Conservation (phyloP, 805 yeast species). For the Starmerella stigmatis region DNA sequence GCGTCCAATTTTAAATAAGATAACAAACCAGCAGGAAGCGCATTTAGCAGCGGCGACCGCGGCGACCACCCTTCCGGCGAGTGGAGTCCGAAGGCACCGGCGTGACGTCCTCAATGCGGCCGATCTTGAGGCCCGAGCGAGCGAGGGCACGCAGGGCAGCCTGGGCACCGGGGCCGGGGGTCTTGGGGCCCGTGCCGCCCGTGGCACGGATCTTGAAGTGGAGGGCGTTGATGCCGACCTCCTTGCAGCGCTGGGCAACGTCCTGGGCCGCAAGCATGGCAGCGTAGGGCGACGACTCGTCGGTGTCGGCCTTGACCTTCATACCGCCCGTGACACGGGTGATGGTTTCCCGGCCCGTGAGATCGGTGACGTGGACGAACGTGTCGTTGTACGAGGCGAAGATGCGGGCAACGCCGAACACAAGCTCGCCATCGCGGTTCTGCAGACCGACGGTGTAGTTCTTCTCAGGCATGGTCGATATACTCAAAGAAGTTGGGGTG, state of each 20-base stretch:
- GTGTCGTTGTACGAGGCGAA: constrained; percentile 99
- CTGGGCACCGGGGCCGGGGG: constrained; percentile 99
- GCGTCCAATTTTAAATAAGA: constrained; percentile 19
- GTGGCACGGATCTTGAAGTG: constrained; percentile 99
- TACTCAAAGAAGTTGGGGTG: constrained; percentile 10
- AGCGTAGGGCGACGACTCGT: constrained; percentile 99
- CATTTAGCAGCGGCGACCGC: constrained; percentile 96
- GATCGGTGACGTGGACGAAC: constrained; percentile 98
- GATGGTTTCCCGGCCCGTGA: constrained; percentile 99
- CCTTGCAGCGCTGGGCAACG: constrained; percentile 97
- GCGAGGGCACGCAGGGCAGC: constrained; percentile 98
- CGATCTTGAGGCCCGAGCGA: constrained; percentile 99
- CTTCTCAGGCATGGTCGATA: constrained; percentile 9
- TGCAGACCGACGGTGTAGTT: constrained; percentile 55
- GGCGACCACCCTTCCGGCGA: constrained; percentile 99
- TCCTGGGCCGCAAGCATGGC: constrained; percentile 99
- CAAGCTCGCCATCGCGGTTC: constrained; percentile 95
- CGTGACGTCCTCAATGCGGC: constrained; percentile 99
- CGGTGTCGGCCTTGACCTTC: constrained; percentile 99
- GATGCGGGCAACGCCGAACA: constrained; percentile 99
- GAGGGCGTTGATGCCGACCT: constrained; percentile 99
- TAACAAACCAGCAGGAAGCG: constrained; percentile 16
- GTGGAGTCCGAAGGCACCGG: constrained; percentile 99
- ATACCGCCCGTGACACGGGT: constrained; percentile 99
- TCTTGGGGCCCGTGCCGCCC: constrained; percentile 99